Conservation (phyloP, 2,329 filamentous ascomycete species). For the Fusarium decemcellulare region DNA sequence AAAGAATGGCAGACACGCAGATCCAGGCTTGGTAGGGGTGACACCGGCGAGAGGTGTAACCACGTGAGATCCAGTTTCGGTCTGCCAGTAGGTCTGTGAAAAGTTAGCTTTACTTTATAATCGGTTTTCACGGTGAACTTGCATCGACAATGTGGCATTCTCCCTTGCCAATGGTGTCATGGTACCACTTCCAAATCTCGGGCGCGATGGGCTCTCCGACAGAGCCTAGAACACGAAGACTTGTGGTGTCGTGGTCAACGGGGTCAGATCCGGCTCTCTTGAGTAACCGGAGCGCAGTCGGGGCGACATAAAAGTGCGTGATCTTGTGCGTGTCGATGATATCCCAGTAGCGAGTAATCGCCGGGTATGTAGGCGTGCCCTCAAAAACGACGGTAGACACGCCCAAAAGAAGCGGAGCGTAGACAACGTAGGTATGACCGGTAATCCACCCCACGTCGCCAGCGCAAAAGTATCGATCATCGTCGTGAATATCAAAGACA, state of each 20-base stretch:
- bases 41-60: constrained; percentile 92
- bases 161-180: constrained; percentile 89
- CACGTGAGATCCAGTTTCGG: constrained; percentile 93
- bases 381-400: constrained; percentile 94
- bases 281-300: constrained; percentile 87
- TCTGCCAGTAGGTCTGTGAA: constrained; percentile 94
- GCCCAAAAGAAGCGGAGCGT: constrained; percentile 89
- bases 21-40: constrained; percentile 93
- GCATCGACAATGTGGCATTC: constrained; percentile 92
- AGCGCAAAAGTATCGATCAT: constrained; percentile 92
- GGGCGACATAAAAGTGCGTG: constrained; percentile 96
- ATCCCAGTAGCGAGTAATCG: constrained; percentile 96
- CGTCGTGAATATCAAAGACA: constrained; percentile 94
- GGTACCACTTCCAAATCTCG: constrained; percentile 99
- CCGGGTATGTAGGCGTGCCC: constrained; percentile 92
- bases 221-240: constrained; percentile 87
- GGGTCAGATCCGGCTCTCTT: constrained; percentile 93
- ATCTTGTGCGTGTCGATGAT: constrained; percentile 91
- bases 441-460: constrained; percentile 98
- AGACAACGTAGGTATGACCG: constrained; percentile 95
- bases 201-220: constrained; percentile 97
- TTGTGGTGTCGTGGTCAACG: constrained; percentile 81
- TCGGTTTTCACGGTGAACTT: constrained; percentile 57
- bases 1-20: constrained; percentile 95
- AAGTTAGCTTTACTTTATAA: neutral